Conservation (phyloP, 164 flowering plant genomes). For the Warburgia ugandensis region DNA sequence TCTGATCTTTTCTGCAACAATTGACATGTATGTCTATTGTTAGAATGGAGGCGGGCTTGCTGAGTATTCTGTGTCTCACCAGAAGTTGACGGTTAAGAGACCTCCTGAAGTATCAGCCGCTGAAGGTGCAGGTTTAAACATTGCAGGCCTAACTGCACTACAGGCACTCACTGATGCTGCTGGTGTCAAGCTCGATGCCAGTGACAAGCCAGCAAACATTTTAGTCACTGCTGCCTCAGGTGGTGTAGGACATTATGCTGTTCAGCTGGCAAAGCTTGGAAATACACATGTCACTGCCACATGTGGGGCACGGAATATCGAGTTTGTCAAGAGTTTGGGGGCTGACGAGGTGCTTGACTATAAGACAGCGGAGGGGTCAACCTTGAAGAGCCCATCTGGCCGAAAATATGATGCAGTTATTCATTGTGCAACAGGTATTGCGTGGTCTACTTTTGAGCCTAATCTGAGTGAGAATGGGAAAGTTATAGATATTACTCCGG, state of each 20-base stretch:
- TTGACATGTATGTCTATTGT: too few relatives aligned
- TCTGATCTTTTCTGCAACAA: too few relatives aligned
- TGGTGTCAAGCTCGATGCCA: constrained; percentile 26
- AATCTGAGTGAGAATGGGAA: constrained; percentile 36
- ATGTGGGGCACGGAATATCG: constrained; percentile 42
- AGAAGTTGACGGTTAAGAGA: constrained; percentile 22
- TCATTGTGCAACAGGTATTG: constrained; percentile 37
- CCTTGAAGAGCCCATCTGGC: constrained; percentile 51
- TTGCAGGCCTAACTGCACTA: constrained; percentile 35
- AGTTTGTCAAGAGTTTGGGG: constrained; percentile 35
- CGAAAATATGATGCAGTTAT: constrained; percentile 43
- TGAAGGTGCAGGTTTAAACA: constrained; percentile 26
- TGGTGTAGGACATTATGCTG: constrained; percentile 40
- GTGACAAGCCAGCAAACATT: constrained; percentile 19
- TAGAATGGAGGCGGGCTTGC: constrained; percentile 40
- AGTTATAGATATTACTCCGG: constrained; percentile 45
- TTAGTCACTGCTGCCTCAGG: constrained; percentile 40
- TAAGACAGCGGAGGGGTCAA: constrained; percentile 40
- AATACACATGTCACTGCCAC: constrained; percentile 35
- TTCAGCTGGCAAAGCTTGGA: constrained; percentile 37
- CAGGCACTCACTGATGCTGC: constrained; percentile 23
- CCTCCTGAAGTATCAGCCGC: constrained; percentile 32
- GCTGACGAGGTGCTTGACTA: constrained; percentile 49
- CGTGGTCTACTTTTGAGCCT: constrained; percentile 25
- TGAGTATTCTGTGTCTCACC: constrained; percentile 26